phyloP scores from a whole-genome alignment of 1,139 yeast species.

The Blastobotrys persicus region DNA sequence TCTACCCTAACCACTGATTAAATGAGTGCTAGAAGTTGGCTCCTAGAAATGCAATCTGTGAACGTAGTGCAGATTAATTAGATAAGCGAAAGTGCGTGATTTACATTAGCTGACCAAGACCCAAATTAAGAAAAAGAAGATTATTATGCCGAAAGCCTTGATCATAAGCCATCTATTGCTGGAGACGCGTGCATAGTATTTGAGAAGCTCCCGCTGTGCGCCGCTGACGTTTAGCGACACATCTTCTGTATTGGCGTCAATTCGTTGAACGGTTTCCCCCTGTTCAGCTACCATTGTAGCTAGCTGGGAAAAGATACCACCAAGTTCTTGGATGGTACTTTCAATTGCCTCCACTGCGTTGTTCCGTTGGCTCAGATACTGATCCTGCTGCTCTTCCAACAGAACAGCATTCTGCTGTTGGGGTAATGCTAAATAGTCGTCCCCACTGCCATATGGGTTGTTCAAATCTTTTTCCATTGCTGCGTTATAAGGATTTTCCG shows the following conservation, averaged over 20 bases:
- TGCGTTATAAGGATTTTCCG: conserved; percentile 37
- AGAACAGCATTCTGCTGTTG: conserved; percentile 65
- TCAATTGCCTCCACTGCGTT: conserved; percentile 95
- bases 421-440: conserved; percentile 52
- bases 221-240: conserved; percentile 84
- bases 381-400: conserved; percentile 63
- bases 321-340: conserved; percentile 93
- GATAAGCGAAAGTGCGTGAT: not conserved
- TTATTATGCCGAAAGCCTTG: conserved; percentile 83
- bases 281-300: conserved; percentile 98
- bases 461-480: conserved; percentile 37
- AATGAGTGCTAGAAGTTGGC: too few relatives aligned
- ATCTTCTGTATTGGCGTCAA: conserved; percentile 93
- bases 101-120: conserved; percentile 30
- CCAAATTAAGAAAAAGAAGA: conserved; percentile 40
- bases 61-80: conserved; percentile 6
- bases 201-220: conserved; percentile 89
- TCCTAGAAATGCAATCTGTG: too few relatives aligned
- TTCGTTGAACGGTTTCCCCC: conserved; percentile 92
- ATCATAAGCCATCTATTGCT: conserved; percentile 91
- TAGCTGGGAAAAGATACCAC: conserved; percentile 87
- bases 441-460: conserved; percentile 27
- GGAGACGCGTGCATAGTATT: conserved; percentile 83
- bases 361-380: conserved; percentile 78
- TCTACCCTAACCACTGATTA: too few relatives aligned